These are phyloP conservation scores for Curvularia lunata DNA, from an alignment of 2,329 filamentous ascomycete species.

Conservation along the genomic window DNA sequence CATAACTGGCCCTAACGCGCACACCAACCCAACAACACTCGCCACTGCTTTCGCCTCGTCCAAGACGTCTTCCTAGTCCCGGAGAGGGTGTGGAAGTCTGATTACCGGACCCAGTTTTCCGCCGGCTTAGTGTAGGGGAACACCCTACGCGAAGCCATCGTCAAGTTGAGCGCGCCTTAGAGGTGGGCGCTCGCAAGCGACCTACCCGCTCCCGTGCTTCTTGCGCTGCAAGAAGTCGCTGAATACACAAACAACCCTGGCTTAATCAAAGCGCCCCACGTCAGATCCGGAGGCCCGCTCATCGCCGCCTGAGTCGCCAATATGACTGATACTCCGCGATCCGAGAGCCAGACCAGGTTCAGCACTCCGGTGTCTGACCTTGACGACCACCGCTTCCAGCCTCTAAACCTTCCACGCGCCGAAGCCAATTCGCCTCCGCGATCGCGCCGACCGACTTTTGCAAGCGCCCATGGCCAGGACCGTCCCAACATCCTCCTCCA, in stretches of 20 bases:
- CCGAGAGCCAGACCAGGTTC: slow-evolving; percentile 72
- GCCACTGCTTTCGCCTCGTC: slow-evolving; percentile 26
- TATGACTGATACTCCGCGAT: slow-evolving; percentile 65
- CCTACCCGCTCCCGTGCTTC: slow-evolving; percentile 50
- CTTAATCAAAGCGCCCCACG: slow-evolving; percentile 13
- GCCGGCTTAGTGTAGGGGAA: slow-evolving; percentile 54
- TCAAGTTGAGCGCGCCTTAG: slow-evolving; percentile 59
- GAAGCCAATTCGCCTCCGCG: slow-evolving; percentile 59
- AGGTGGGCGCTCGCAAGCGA: slow-evolving; percentile 62
- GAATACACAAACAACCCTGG: slow-evolving; percentile 13
- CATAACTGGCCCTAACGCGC: slow-evolving; percentile 73
- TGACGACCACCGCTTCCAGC: slow-evolving; percentile 82
- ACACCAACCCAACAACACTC: slow-evolving; percentile 16
- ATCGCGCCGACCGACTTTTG: slow-evolving; percentile 73
- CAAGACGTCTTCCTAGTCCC: slow-evolving; percentile 30
- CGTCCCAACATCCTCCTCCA: slow-evolving; percentile 54
- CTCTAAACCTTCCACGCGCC: slow-evolving; percentile 64
- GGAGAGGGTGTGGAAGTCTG: slow-evolving; percentile 36
- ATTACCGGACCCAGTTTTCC: slow-evolving; percentile 30
- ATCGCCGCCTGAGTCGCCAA: slow-evolving; percentile 44
- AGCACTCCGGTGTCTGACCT: slow-evolving; percentile 79
- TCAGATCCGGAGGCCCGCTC: slow-evolving; percentile 32
- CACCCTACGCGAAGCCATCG: slow-evolving; percentile 55
- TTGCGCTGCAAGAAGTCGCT: slow-evolving; percentile 40
- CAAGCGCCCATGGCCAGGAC: slow-evolving; percentile 63